Evolutionary conservation across 306 rosid genomes (phyloP).

Genomic region (Vigna mungo): DNA sequence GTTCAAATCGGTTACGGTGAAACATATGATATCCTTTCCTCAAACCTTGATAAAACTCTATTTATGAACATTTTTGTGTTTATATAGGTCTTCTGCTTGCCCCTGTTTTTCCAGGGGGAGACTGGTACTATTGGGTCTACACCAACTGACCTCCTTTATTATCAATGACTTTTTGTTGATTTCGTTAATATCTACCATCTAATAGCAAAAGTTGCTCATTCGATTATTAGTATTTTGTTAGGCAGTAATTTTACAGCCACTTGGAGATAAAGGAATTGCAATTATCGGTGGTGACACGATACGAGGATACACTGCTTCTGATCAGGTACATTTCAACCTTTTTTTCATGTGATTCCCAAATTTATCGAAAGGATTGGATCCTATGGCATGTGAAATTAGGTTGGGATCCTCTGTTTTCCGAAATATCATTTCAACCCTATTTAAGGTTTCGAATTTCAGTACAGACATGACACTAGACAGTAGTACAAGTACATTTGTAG

Average conservation of each 20-base stretch:
- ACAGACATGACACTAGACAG: not conserved
- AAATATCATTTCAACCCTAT: slow-evolving; percentile 2
- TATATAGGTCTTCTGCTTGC: not conserved
- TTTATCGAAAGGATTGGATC: slow-evolving; percentile 17
- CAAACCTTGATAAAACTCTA: slow-evolving; percentile 1
- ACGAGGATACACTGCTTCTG: slow-evolving; percentile 86
- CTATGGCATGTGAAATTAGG: slow-evolving; percentile 22
- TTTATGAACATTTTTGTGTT: slow-evolving; percentile 16
- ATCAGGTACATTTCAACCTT: slow-evolving; percentile 62
- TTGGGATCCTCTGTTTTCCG: not conserved
- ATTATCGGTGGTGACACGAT: slow-evolving; percentile 90
- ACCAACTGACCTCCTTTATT: not conserved
- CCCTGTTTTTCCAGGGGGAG: not conserved
- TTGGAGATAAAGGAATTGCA: slow-evolving; percentile 88
- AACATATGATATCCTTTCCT: not conserved
- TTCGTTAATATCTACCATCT: not conserved
- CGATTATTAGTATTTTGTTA: slow-evolving; percentile 45
- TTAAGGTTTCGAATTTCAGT: slow-evolving; percentile 24
- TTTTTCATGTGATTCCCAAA: not conserved
- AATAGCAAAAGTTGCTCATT: not conserved
- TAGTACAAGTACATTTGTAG: slow-evolving; percentile 24
- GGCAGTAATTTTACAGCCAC: slow-evolving; percentile 98
- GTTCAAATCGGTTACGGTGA: not conserved
- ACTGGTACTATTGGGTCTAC: not conserved
- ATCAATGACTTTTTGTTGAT: not conserved